Evolutionary conservation across 169 alveolate genomes (phyloP).

Genomic region (Plasmodium gaboni): DNA sequence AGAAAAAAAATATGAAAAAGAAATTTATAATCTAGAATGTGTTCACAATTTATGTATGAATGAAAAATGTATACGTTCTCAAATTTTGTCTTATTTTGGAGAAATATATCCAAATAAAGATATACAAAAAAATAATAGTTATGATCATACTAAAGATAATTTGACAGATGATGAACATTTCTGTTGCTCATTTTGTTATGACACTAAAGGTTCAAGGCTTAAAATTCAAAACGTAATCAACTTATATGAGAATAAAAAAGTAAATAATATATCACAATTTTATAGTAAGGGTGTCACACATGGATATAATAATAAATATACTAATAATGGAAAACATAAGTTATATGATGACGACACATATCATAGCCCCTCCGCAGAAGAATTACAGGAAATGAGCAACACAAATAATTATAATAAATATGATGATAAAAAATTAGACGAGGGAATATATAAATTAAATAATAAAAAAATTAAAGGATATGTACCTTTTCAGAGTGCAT

Average conservation of each 20-base stretch:
- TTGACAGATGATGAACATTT: slow-evolving; percentile 8
- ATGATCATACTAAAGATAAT: not conserved
- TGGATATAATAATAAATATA: too few species aligned
- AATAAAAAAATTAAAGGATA: slow-evolving; percentile 44
- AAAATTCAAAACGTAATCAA: slow-evolving; percentile 27
- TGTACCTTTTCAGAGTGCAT: slow-evolving; percentile 73
- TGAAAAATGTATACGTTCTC: slow-evolving; percentile 57
- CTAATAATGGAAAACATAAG: too few species aligned
- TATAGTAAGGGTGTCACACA: too few species aligned
- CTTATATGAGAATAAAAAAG: slow-evolving; percentile 19
- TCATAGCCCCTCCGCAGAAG: not conserved
- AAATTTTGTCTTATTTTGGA: slow-evolving; percentile 52
- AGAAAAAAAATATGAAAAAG: slow-evolving; percentile 65
- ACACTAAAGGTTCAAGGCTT: slow-evolving; percentile 32
- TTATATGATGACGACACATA: too few species aligned
- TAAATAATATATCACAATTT: not conserved
- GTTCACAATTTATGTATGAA: slow-evolving; percentile 53
- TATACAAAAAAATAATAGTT: not conserved
- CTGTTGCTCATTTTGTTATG: slow-evolving; percentile 62
- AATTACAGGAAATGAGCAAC: not conserved
- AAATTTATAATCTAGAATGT: slow-evolving; percentile 55
- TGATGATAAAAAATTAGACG: not conserved
- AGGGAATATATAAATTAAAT: slow-evolving; percentile 16
- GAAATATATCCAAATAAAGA: not conserved
- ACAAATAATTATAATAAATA: not conserved